Evolutionary conservation across 768 basidiomycete species (phyloP), one percentile per base, ranked within the genome.

Genomic region (Suillus ampliporus): DNA sequence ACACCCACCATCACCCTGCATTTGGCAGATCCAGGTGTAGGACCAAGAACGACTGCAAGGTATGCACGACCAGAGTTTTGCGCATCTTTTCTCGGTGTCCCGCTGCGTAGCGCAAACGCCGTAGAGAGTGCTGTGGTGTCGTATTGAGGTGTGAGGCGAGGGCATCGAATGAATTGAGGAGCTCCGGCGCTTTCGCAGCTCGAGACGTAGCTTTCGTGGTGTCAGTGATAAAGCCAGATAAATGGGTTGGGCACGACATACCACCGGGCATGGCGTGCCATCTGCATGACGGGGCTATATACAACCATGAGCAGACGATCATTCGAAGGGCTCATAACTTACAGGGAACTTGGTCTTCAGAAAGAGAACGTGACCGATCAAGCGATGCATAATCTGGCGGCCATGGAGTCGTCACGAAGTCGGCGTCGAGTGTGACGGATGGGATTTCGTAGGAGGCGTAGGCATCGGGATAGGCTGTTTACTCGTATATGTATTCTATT

Each of bases 281-380:
- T 77, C 68, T 91, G 91, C n/a, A 79, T 71, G 6, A 92, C 79
- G 6, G 91, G 91, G 50, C 91, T 91, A 59, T n/a, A n/a, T 58
- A 15, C 15, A 37, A 5, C 17, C 8, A 43, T 44, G 2, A 38
- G 23, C 35, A 38, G 0, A 56, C 17, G 15, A 52, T 26, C 19
- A 28, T 40, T 28, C 11, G 4, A 14, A 37, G 19, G 4, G n/a
- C 43, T 2, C n/a, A 26, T 28, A 5, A 83, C 90, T 75, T 68
- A 92, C 91, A 86, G 1, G 91, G 91, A 0, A 92, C 80, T 67
- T 93, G 91, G 65, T 89, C 72, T 93, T 94, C 60, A 93, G 77
- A 69, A 90, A 94, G 19, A 93, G 72, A 2, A 92, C 82, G 69
- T 92, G 90, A 0, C 86, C 86, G 0, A 94, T 76, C 31, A 92